These are phyloP conservation scores for Zygotorulaspora mrakii DNA, from an alignment of 1,139 yeast species.

Conservation along the genomic window DNA sequence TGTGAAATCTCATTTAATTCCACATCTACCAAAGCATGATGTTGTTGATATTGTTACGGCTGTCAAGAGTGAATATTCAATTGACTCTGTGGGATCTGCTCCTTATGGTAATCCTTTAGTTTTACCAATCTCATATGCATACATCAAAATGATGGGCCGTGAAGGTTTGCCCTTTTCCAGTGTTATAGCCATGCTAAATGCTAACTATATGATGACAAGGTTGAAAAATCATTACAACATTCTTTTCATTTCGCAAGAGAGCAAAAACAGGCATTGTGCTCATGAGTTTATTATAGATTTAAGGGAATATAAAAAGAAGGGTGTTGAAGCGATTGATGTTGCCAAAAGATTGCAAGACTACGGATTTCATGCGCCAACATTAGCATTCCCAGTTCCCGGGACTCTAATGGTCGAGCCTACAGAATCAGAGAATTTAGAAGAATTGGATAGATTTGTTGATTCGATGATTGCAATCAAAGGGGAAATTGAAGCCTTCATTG, in stretches of 20 bases:
- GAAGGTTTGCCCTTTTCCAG: slow-evolving; percentile 80
- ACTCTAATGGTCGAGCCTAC: slow-evolving; percentile 98
- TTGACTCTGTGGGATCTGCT: slow-evolving; percentile 82
- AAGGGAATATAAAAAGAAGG: slow-evolving; percentile 75
- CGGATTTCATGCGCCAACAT: slow-evolving; percentile 98
- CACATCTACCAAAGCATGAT: slow-evolving; percentile 79
- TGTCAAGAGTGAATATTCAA: slow-evolving; percentile 46
- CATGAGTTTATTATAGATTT: slow-evolving; percentile 94
- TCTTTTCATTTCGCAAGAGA: slow-evolving; percentile 63
- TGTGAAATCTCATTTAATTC: slow-evolving; percentile 76
- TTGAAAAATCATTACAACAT: slow-evolving; percentile 69
- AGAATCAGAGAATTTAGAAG: slow-evolving; percentile 84
- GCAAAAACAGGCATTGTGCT: slow-evolving; percentile 75
- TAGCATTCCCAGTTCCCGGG: slow-evolving; percentile 98
- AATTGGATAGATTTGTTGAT: slow-evolving; percentile 85
- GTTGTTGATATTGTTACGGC: slow-evolving; percentile 55
- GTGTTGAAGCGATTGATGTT: slow-evolving; percentile 91
- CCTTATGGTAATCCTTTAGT: slow-evolving; percentile 96
- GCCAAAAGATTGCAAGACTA: slow-evolving; percentile 97
- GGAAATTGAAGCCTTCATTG: slow-evolving; percentile 76
- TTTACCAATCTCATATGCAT: slow-evolving; percentile 88
- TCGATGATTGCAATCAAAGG: slow-evolving; percentile 77
- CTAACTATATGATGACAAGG: slow-evolving; percentile 88
- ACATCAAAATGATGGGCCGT: slow-evolving; percentile 90
- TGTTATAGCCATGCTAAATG: slow-evolving; percentile 85